Base-by-base conservation (phyloP, 768 basidiomycete species). In the Termitomyces eurrhizus region DNA sequence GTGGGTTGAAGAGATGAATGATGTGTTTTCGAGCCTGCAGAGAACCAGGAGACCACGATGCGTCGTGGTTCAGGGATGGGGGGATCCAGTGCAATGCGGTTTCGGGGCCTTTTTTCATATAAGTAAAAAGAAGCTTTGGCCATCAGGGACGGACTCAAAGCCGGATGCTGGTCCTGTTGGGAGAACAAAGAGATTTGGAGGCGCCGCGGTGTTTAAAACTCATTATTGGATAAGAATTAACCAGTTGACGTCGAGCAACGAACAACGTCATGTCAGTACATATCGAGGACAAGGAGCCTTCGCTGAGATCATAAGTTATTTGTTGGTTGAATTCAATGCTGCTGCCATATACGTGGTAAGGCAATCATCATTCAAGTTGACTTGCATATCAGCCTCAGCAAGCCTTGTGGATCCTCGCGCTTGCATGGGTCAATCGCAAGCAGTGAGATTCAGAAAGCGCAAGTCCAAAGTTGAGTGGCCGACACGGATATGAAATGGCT, bases 111-210 rank as follows among this genome's bases (percentile, higher is more conserved):
- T 45, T 48, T 61, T 64, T 58, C 53, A 61, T 64, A 55, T 64
- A 61, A 61, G 60, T 41, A 39, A 58, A 44, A 53, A 51, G 52
- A 42, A 46, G 52, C 29, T 32, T 53, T 58, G 57, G 53, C 59
- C 63, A 64, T 56, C 63, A 60, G 52, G 59, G 44, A 55, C 32
- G 33, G 35, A 16, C n/a, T 49, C 44, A 24, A 53, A 52, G 14
- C 37, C 39, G 48, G 35, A 18, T 32, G 16, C 16, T 24, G 42
- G 35, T 26, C n/a, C 39, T 61, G 46, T 37, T 32, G 49, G 53
- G 56, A 48, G 60, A 64, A 64, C 63, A 64, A 64, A 61, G 60
- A n/a, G 42, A 57, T 56, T 44, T 32, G 13, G 29, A 26, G 21
- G 33, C 9, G 62, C 59, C 62, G 62, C 59, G 62, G 52, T 44